Evolutionary conservation across 208 protist genomes (phyloP), one percentile per base, ranked within the genome.

Genomic region (Leishmania turanica): DNA sequence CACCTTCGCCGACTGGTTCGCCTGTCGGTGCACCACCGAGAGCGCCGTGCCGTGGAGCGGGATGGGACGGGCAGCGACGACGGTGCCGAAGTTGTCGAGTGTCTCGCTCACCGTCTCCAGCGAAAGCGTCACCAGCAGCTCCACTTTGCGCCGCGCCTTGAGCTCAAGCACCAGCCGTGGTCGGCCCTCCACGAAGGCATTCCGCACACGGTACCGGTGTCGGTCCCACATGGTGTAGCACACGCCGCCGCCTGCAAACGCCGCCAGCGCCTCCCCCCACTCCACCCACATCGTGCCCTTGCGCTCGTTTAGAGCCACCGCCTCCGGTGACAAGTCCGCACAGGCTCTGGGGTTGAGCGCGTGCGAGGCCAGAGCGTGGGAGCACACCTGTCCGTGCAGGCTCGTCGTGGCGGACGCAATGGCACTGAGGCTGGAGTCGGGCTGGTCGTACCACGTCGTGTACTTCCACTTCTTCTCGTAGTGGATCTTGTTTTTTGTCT

Each of bases 221-320:
- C 79, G 82, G 60, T 70, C 31, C 76, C 83, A 87, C 37, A 84
- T 78, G 62, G 91, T 82, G 79, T 93, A 95, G 82, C 89, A 90
- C 45, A 95, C 92, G 51, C 90, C 89, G 56, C 91, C 91, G 15
- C 90, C 90, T n/a, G 82, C 84, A 73, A 97, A 97, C 70, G 88
- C 87, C 7, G 78, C 56, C 47, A 92, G 85, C n/a, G 84, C 87
- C 73, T 96, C 95, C 0, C 51, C 75, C 93, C 92, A 96, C 62
- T 85, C 83, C 83, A 97, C 87, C 93, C 95, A 97, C 75, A 97
- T 91, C 65, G 87, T 87, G 11, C 89, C 92, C 34, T 89, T 84
- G 24, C 74, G 75, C 40, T 54, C 80, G 69, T 60, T 82, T 31
- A n/a, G 76, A 69, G 79, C 79, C 73, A 37, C 74, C 78, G 47